Evolutionary conservation across 768 basidiomycete genomes (phyloP).

Genomic region (Macrolepiota albuminosa): DNA sequence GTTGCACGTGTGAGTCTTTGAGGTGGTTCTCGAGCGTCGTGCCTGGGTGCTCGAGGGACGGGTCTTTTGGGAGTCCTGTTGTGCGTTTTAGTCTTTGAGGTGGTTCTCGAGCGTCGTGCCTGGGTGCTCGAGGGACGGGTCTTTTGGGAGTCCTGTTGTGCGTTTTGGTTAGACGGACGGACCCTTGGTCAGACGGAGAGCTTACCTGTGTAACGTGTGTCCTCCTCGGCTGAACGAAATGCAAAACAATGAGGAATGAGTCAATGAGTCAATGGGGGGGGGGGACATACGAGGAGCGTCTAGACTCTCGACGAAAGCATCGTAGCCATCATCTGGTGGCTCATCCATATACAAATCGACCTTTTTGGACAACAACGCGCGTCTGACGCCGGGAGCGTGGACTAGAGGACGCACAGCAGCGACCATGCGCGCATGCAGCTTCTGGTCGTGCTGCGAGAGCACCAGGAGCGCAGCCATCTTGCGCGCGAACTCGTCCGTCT

Average conservation of each 20-base stretch:
- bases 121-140: neutral
- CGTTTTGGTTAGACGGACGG: no score
- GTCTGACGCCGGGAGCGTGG: neutral
- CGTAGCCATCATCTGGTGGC: neutral
- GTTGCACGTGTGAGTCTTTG: neutral
- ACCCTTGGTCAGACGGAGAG: no score
- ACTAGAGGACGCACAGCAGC: neutral
- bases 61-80: slow-evolving; percentile 1
- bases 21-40: neutral
- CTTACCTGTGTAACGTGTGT: neutral
- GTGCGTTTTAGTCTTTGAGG: no score
- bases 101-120: neutral
- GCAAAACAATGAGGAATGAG: no score
- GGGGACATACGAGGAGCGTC: neutral
- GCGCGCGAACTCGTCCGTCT: neutral
- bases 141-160: neutral
- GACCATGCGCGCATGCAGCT: neutral
- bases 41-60: neutral
- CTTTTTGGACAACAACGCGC: neutral
- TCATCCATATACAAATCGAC: neutral
- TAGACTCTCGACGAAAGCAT: neutral
- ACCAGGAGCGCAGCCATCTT: neutral
- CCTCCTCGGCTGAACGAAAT: neutral
- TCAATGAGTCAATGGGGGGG: no score
- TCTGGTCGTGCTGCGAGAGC: neutral